These are phyloP conservation scores for Phtheirospermum japonicum DNA, from an alignment of 257 asterid genomes.

Conservation along the genomic window DNA sequence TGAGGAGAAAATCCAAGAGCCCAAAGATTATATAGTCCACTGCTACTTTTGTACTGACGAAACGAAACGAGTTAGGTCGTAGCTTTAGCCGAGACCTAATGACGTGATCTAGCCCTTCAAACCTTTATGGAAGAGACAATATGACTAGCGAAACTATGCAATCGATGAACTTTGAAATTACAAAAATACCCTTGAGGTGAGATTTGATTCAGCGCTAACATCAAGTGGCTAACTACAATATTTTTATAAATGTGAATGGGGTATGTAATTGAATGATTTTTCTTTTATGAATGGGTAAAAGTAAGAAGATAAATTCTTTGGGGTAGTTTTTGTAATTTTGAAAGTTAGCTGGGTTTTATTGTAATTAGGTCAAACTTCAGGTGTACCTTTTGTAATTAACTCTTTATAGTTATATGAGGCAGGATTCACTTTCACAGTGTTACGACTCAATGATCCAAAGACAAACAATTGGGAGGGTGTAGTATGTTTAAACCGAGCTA, in stretches of 20 bases:
- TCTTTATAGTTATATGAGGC: background rate
- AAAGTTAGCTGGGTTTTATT: background rate
- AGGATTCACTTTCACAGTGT: background rate
- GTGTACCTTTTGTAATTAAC: background rate
- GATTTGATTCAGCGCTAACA: background rate
- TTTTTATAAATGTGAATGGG: too few relatives aligned
- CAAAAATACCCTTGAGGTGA: background rate
- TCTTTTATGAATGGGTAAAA: too few relatives aligned
- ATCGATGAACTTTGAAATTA: background rate
- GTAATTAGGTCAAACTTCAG: background rate
- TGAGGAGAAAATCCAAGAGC: conserved; percentile 66
- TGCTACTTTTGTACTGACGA: conserved; percentile 62
- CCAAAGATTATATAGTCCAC: conserved; percentile 71
- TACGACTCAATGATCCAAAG: background rate
- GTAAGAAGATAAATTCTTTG: too few relatives aligned
- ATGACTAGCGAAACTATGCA: background rate
- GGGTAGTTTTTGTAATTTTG: background rate
- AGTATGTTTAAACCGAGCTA: background rate
- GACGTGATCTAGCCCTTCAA: conserved; percentile 64
- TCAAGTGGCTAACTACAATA: too few relatives aligned
- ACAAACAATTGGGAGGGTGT: background rate
- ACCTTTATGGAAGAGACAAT: conserved; percentile 39
- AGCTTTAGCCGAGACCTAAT: conserved; percentile 54
- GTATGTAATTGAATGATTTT: too few relatives aligned
- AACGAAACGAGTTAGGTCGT: conserved; percentile 40